phyloP scores from a whole-genome alignment of 331 rosid genomes.

The Stylosanthes scabra region DNA sequence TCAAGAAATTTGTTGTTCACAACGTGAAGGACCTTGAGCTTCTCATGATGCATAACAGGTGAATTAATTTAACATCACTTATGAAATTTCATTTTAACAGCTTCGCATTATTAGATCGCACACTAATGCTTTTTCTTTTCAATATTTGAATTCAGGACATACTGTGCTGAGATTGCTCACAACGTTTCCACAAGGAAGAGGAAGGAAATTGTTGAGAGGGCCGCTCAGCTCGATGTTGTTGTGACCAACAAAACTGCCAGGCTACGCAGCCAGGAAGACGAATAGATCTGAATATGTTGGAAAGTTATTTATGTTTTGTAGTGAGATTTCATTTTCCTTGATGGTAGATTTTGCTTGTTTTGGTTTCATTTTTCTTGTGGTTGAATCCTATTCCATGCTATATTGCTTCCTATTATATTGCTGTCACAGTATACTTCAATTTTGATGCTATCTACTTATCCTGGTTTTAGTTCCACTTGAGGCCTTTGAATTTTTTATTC shows the following conservation, averaged over 20 bases:
- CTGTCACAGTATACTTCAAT: neutral
- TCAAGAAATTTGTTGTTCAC: constrained; percentile 91
- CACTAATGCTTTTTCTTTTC: neutral
- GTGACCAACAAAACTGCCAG: constrained; percentile 92
- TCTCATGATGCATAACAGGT: constrained; percentile 96
- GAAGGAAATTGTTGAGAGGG: constrained; percentile 87
- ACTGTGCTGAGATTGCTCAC: constrained; percentile 96
- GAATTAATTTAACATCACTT: neutral
- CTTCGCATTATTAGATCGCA: neutral
- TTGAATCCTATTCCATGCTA: too few species aligned
- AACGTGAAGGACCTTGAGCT: constrained; percentile 75
- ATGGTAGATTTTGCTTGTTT: neutral
- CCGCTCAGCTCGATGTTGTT: constrained; percentile 87
- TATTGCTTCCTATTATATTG: constrained; percentile 4
- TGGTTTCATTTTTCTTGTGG: too few species aligned
- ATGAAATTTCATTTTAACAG: neutral
- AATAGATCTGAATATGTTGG: constrained; percentile 46
- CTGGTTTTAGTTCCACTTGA: neutral
- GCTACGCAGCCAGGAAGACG: constrained; percentile 93
- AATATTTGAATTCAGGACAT: constrained; percentile 55
- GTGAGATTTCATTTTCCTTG: too few species aligned
- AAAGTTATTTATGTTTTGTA: constrained; percentile 41
- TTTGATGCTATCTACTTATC: neutral
- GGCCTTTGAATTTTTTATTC: too few species aligned
- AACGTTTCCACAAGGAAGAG: constrained; percentile 83